These are phyloP conservation scores for Laetiporus sulphureus DNA, from an alignment of 1,284 basidiomycete species.

Conservation along the genomic window DNA sequence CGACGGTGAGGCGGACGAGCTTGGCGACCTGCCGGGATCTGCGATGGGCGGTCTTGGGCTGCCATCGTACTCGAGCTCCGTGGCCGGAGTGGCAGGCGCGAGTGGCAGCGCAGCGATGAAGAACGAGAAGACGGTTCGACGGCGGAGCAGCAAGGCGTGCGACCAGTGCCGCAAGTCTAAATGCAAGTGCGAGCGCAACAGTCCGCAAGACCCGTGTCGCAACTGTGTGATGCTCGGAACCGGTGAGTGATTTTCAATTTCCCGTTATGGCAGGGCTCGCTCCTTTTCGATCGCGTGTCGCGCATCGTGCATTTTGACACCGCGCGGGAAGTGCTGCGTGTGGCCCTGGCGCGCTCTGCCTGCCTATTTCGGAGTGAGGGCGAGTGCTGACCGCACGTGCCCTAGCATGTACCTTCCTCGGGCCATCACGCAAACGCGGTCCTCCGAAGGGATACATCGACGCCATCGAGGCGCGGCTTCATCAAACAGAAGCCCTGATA, in stretches of 20 bases:
- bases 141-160: constrained; percentile 71
- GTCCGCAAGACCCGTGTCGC: constrained; percentile 53
- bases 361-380: no score
- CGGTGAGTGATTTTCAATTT: constrained; percentile 35
- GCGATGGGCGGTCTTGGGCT: constrained; percentile 15
- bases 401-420: constrained; percentile 73
- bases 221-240: constrained; percentile 68
- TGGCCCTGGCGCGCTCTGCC: no score
- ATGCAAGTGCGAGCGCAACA: constrained; percentile 66
- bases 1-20: constrained; percentile 29
- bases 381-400: background rate
- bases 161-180: constrained; percentile 79
- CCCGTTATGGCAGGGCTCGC: background rate
- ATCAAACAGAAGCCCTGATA: constrained; percentile 81
- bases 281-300: background rate
- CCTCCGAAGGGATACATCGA: constrained; percentile 89
- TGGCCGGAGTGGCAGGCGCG: constrained; percentile 3
- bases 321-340: no score
- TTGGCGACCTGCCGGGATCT: constrained; percentile 23
- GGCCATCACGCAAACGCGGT: constrained; percentile 75
- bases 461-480: constrained; percentile 81
- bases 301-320: background rate
- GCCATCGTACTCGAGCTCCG: constrained; percentile 12
- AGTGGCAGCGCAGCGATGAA: constrained; percentile 15
- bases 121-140: constrained; percentile 47